Base-by-base conservation (phyloP, 73 alveolate genomes). In the Breviolum minutum region DNA sequence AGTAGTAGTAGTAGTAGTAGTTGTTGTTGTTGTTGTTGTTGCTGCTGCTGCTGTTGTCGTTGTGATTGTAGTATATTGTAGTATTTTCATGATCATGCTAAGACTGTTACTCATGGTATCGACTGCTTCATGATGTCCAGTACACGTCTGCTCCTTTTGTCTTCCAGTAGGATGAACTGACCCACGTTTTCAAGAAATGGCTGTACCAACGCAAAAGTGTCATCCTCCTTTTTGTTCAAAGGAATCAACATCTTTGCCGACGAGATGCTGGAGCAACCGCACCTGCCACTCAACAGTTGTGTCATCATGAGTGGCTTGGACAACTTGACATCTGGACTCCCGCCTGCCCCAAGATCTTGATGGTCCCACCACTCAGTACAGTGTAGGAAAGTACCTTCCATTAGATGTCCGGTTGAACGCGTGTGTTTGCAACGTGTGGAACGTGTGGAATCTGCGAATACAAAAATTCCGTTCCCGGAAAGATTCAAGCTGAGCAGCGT, bases 261-360 rank as follows among this genome's bases (percentile, higher is more conserved):
- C 95, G 24, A 89, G 86, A 68, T 30, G 80, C 95, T 89, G 95
- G 70, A 89, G 95, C 61, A 89, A 60, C 32, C 95, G 85, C 54
- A 89, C 95, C 95, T 87, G 32, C 82, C 3, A 5, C 3, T 22
- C 83, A 26, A 40, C n/a, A 40, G 54, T 40, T 40, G 54, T 40
- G 54, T 40, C 54, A 40, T 22, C 77, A 68, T 17, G 17, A 22
- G 17, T 68, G 77, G n/a, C 24, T 1, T 14, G 24, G 77, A 17
- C 77, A 14, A 68, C 17, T 68, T 14, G 77, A 68, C 17, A 30
- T 6, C 7, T 1, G 89, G 5, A 11, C 32, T 22, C 24, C 17
- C 17, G 95, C 95, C 96, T 90, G 96, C 29, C 96, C 96, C 76
- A 90, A 40, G 62, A 90, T 90, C 96, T 90, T 90, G 96, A 90